Evolutionary conservation across 345 rosid species (phyloP), one percentile per base, ranked within the genome.

Genomic region (Pugionium dolabratum): DNA sequence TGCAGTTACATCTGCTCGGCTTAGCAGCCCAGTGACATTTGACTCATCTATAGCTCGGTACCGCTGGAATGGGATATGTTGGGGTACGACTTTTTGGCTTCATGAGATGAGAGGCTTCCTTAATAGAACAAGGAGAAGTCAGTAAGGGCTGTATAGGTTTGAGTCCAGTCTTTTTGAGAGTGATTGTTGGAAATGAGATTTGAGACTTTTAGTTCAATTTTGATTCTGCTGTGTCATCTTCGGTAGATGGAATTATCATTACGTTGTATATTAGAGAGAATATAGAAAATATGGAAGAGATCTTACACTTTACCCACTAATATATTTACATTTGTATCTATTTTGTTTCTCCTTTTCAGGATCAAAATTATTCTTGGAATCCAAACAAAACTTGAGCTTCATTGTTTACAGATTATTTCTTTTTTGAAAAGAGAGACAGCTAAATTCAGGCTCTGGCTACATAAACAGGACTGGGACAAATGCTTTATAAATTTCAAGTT

Each of bases 181-280:
- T 51, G 66, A 42, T 64, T 64, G 66, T 43, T 58, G 66, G 71
- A 50, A 50, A 58, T 50, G 71, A 65, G 55, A 6, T 72, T 52
- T 44, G 26, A 57, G 72, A 52, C 72, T 2, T 66, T 58, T 73
- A 41, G 39, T 67, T 62, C 67, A 74, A 25, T 74, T 74, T 67
- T 74, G 73, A 49, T 43, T 47, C 60, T 5, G 64, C 25, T 61
- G 43, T 37, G 43, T 59, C 56, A 52, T 70, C 49, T 49, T 54
- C 58, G 33, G 59, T 48, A 48, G 69, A 67, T 67, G 54, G 43
- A 48, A 54, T 62, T 62, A 67, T 64, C 63, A 37, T 67, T 54
- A 55, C 62, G 70, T 55, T 74, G 70, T 68, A 62, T 74, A 74
- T 74, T 61, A 61, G 73, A 68, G 78, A 54, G 54, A 46, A 48